Base-by-base conservation (phyloP, 2,329 filamentous ascomycete species). In the Fusarium irregulare region DNA sequence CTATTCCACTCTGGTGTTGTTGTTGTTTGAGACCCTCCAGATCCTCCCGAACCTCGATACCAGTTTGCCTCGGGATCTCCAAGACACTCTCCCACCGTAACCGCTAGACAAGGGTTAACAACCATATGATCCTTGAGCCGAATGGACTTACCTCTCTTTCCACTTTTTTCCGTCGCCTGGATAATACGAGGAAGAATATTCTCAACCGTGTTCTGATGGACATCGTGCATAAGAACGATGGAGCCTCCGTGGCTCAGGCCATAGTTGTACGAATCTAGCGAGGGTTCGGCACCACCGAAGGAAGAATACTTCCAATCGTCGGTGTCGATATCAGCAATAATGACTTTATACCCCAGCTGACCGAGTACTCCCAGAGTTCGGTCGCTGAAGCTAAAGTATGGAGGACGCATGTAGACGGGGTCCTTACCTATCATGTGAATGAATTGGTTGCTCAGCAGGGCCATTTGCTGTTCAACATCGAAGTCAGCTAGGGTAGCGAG, bases 241-340 rank as follows among this genome's bases (percentile, higher is more conserved):
- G 63, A 66, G 9, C 61, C 63, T 3, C 63, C 55, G n/a, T 41
- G 32, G 8, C 27, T 28, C 3, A 66, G 41, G 2, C 63, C 63
- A 13, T 37, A 5, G 21, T 49, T 53, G n/a, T 13, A 66, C n/a
- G 37, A 4, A 16, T 46, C 55, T 61, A 66, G 0, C 23, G 63
- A 60, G 8, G 42, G 18, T 11, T 54, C 61, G 20, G 41, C 47
- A 46, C 48, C 63, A 8, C 63, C 61, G 13, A 21, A 50, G 10
- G 63, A 60, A 28, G 32, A 54, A 6, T 66, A 49, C 14, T 28
- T 37, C 63, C 63, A 66, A 28, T 66, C 63, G 30, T 66, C 18
- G 47, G 63, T 66, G 61, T 66, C 55, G 42, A 66, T 61, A 55
- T 66, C 63, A 66, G 63, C 63, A n/a, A 61, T 66, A 28, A 66